Conservation (phyloP, 805 yeast species). For the Candida dajiaensis region DNA sequence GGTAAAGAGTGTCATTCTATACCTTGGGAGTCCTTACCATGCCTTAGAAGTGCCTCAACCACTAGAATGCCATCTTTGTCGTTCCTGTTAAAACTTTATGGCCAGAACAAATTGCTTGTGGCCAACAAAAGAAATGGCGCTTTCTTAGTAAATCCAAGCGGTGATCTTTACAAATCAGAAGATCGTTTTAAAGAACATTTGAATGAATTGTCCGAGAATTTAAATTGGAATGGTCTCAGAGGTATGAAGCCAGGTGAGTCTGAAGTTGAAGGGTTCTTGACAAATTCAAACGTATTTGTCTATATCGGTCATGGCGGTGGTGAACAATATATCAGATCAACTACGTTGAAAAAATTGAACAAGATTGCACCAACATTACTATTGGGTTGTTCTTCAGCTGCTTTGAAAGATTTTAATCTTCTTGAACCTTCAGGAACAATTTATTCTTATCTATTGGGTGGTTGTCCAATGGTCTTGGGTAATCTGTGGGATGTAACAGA, state of each 20-base stretch:
- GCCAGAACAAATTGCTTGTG: conserved; percentile 13
- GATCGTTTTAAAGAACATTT: conserved; percentile 44
- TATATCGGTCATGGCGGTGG: conserved; percentile 98
- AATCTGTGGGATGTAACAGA: conserved; percentile 97
- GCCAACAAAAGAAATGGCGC: conserved; percentile 34
- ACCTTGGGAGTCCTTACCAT: conserved; percentile 87
- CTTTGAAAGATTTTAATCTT: conserved; percentile 47
- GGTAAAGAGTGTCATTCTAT: conserved; percentile 59
- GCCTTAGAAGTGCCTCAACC: conserved; percentile 47
- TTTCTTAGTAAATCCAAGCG: conserved; percentile 76
- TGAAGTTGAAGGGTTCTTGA: conserved; percentile 39
- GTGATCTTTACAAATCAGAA: conserved; percentile 69
- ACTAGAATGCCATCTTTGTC: conserved; percentile 71
- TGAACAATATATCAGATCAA: conserved; percentile 65
- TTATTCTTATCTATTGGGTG: conserved; percentile 68
- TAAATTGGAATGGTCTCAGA: conserved; percentile 47
- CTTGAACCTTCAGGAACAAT: conserved; percentile 76
- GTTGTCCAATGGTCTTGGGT: conserved; percentile 77
- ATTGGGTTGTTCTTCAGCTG: conserved; percentile 89
- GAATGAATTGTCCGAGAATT: conserved; percentile 17
- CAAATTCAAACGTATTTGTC: conserved; percentile 45
- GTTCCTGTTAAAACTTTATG: conserved; percentile 35
- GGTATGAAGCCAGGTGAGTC: conserved; percentile 56
- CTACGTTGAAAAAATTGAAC: conserved; percentile 40
- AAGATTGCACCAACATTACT: conserved; percentile 56